Evolutionary conservation across 352 stramenopile genomes (phyloP).

Genomic region (Phytophthora hibernalis): DNA sequence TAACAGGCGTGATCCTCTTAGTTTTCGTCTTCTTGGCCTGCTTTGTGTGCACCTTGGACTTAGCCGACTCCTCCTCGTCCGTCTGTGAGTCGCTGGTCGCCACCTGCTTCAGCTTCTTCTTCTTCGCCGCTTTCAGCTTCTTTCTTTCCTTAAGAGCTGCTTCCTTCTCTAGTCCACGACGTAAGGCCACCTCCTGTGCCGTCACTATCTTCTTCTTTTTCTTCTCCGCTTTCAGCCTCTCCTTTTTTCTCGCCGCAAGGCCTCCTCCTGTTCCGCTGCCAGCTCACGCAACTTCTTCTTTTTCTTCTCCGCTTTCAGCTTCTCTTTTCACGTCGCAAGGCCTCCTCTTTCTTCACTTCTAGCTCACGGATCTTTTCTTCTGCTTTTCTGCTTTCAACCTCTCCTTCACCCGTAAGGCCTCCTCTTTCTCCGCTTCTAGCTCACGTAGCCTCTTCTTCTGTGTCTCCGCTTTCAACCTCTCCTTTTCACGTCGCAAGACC

Average conservation of each 20-base stretch:
- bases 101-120: constrained; percentile 22
- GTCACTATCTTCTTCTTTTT: background rate
- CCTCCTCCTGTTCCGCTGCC: too few relatives aligned
- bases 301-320: constrained; percentile 1
- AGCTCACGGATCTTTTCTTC: background rate
- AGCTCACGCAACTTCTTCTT: too few relatives aligned
- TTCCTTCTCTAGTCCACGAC: background rate
- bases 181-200: background rate
- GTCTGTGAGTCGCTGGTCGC: constrained; percentile 16
- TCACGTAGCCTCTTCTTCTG: background rate
- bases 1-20: constrained; percentile 33
- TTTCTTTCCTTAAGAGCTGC: background rate
- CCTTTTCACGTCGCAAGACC: constrained; percentile 16
- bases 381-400: constrained; percentile 5
- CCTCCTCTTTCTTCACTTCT: background rate
- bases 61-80: constrained; percentile 24
- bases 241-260: background rate
- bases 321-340: constrained; percentile 3
- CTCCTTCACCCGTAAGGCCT: constrained; percentile 13
- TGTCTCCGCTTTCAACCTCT: constrained; percentile 6
- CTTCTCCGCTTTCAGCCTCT: background rate
- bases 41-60: constrained; percentile 18
- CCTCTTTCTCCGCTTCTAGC: background rate
- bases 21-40: constrained; percentile 19
- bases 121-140: constrained; percentile 8